Evolutionary conservation across 495 filamentous ascomycete genomes (phyloP), one percentile per base, ranked within the genome.

Genomic region (Jackrogersella minutella): DNA sequence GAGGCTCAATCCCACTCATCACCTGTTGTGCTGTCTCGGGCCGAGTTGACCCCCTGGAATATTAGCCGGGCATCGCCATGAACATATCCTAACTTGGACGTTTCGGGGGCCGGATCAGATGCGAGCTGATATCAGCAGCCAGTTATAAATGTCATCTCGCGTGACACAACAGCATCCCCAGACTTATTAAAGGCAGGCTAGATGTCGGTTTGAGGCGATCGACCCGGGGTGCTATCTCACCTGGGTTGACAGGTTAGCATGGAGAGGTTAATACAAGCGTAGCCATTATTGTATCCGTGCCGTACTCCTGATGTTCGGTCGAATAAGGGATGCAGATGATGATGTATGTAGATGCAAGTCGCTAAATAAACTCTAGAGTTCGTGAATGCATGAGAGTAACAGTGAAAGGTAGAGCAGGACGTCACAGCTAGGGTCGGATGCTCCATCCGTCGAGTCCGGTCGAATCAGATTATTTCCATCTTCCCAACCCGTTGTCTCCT

Each of bases 381-480:
- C 60, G 50, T 31, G 47, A 64, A 56, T 40, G 50, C 56, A 61
- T 50, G 28, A 51, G 24, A 64, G 56, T 44, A 21, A 56, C 47
- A 62, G 28, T 22, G 58, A 62, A 26, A 21, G 30, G 53, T 21
- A 58, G 19, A 51, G 28, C 14, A 59, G 58, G 44, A 41, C 61
- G 61, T 56, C 61, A 64, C 51, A 54, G 51, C 66, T 11, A 58
- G 61, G 66, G 30, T 64, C 60, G 66, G 61, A 19, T 43, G 19
- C 36, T 31, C 28, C 56, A 64, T 72, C 72, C 72, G 72, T 58
- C 49, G 50, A 66, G 66, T 62, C 66, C 72, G 72, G 64, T 59
- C 72, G 53, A 74, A 74, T 74, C 69, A 74, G 41, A 58, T 68
- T 55, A 52, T 70, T 37, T 44, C 26, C 62, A 55, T 59, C 49